A percentile compares a stretch with the other conserved stretches of the same genome.
Conservation (phyloP, 371 early-diverging fungal species). For the Racocetra persica region DNA sequence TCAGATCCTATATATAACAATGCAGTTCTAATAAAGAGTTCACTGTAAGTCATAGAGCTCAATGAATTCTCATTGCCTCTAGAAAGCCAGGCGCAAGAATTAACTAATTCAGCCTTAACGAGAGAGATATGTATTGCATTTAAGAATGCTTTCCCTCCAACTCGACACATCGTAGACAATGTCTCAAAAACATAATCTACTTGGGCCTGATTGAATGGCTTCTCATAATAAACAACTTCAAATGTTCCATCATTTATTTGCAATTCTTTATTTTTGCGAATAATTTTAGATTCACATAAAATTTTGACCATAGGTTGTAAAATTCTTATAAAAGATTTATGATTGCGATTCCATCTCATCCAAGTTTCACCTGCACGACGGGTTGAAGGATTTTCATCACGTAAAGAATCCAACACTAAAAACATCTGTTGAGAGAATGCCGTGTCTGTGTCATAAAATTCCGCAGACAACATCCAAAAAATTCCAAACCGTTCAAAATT, state of each 20-base stretch:
- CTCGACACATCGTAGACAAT: conserved; percentile 59
- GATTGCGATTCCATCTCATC: conserved; percentile 66
- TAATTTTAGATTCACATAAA: conserved; percentile 64
- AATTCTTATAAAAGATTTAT: conserved; percentile 63
- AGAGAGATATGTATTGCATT: conserved; percentile 57
- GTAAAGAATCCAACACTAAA: conserved; percentile 72
- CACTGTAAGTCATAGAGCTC: conserved; percentile 20
- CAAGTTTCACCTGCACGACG: conserved; percentile 75
- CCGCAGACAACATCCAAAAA: conserved; percentile 71
- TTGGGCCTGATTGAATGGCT: conserved; percentile 72
- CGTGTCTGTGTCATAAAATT: conserved; percentile 52
- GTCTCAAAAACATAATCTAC: conserved; percentile 72
- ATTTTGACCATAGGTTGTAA: conserved; percentile 70
- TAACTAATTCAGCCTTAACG: conserved; percentile 46
- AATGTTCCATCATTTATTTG: conserved; percentile 51
- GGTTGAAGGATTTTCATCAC: conserved; percentile 62
- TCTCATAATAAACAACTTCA: conserved; percentile 58
- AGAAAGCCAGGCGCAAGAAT: conserved; percentile 26
- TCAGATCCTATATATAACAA: conserved; percentile 34
- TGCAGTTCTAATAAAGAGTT: conserved; percentile 28
- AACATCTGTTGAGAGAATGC: conserved; percentile 76
- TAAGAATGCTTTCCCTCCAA: conserved; percentile 66
- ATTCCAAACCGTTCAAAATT: conserved; percentile 72
- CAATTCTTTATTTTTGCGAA: conserved; percentile 50
- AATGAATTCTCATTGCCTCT: neutral